phyloP scores from a whole-genome alignment of 108 stramenopile genomes.

The Phaeodactylum tricornutum region DNA sequence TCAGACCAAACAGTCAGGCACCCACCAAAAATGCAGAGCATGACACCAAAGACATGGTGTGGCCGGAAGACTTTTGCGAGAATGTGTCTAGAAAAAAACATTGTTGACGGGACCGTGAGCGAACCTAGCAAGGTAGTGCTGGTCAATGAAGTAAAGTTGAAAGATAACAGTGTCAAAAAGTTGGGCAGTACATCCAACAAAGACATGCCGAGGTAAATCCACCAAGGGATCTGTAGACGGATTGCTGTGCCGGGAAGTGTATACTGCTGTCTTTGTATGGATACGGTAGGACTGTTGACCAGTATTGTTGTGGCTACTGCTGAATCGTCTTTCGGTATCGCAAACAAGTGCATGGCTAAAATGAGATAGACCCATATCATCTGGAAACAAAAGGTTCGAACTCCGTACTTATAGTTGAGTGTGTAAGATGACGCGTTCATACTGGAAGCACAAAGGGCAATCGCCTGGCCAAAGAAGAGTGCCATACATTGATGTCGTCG shows the following conservation, averaged over 20 bases:
- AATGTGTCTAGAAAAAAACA: slow-evolving; percentile 60
- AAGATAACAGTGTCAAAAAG: slow-evolving; percentile 49
- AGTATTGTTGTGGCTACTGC: neutral
- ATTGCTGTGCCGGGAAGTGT: slow-evolving; percentile 19
- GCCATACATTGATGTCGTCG: slow-evolving; percentile 2
- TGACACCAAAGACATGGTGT: slow-evolving; percentile 31
- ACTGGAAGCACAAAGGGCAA: slow-evolving; percentile 42
- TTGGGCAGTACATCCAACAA: slow-evolving; percentile 72
- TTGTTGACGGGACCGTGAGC: slow-evolving; percentile 76
- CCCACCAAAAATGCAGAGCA: slow-evolving; percentile 36
- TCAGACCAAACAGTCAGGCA: slow-evolving; percentile 31
- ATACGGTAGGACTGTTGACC: neutral
- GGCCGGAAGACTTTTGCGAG: slow-evolving; percentile 28
- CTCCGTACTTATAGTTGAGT: slow-evolving; percentile 28
- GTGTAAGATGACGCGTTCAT: slow-evolving; percentile 55
- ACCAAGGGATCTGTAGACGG: slow-evolving; percentile 26
- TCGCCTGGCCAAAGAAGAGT: slow-evolving; percentile 43
- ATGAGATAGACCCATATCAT: slow-evolving; percentile 21
- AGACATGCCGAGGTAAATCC: slow-evolving; percentile 37
- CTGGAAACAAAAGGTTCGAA: slow-evolving; percentile 22
- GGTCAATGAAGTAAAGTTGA: slow-evolving; percentile 74
- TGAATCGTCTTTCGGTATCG: neutral
- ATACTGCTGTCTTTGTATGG: slow-evolving; percentile 2
- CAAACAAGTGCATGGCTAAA: slow-evolving; percentile 24
- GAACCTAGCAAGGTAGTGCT: slow-evolving; percentile 73